A percentile compares a stretch with the other conserved stretches of the same genome.
Conservation (phyloP, 495 filamentous ascomycete genomes). For the Schizothecium vesticola region DNA sequence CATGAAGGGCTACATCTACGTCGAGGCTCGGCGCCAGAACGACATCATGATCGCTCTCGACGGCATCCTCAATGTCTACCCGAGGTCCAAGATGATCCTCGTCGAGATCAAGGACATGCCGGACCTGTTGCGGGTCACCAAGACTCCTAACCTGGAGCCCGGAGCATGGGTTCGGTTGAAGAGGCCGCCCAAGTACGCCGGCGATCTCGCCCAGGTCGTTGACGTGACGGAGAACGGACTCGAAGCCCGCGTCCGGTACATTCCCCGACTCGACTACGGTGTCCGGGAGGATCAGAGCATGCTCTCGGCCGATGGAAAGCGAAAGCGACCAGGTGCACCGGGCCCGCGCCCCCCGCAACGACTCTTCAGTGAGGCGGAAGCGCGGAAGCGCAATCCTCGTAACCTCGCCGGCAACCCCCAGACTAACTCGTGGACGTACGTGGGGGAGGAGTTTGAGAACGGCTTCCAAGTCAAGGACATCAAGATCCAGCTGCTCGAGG, state of each 20-base stretch:
- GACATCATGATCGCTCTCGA: constrained; percentile 79
- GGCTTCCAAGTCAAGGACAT: constrained; percentile 93
- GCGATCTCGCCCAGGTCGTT: constrained; percentile 88
- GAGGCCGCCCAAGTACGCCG: constrained; percentile 71
- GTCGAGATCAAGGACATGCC: constrained; percentile 98
- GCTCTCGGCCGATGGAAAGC: constrained; percentile 59
- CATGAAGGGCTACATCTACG: constrained; percentile 92
- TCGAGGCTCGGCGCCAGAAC: constrained; percentile 80
- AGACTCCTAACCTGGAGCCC: constrained; percentile 77
- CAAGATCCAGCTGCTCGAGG: constrained; percentile 75
- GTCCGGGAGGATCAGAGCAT: constrained; percentile 61
- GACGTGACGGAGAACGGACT: constrained; percentile 91
- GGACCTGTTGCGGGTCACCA: constrained; percentile 82
- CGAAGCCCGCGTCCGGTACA: constrained; percentile 76
- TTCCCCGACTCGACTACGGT: constrained; percentile 91
- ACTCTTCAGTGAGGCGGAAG: constrained; percentile 90
- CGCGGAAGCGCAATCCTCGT: constrained; percentile 78
- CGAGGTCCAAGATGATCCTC: constrained; percentile 71
- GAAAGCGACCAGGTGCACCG: constrained; percentile 62
- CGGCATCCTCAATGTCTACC: constrained; percentile 75
- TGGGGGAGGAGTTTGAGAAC: constrained; percentile 81
- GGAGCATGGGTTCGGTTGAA: constrained; percentile 89
- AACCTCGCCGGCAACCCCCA: constrained; percentile 58
- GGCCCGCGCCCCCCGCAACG: constrained; percentile 77
- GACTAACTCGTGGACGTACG: constrained; percentile 73